These are phyloP conservation scores for Opeltia flavorubescens DNA, from an alignment of 495 filamentous ascomycete genomes.

Conservation along the genomic window DNA sequence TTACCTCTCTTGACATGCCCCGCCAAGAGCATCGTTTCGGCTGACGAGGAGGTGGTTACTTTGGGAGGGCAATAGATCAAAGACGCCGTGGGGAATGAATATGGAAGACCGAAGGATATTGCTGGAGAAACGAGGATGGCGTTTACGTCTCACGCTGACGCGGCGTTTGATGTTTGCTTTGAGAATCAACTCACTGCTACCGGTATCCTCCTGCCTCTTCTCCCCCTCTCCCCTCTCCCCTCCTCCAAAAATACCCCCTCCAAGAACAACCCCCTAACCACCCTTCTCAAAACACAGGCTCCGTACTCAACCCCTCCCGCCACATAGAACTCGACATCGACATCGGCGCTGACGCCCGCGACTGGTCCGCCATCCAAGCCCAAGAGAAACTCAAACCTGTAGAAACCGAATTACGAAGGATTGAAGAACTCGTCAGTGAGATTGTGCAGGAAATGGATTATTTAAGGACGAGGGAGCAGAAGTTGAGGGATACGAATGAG, in stretches of 20 bases:
- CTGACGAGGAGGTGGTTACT: neutral
- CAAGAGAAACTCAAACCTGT: constrained; percentile 96
- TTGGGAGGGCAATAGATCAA: constrained; percentile 52
- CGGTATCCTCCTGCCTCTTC: constrained; percentile 36
- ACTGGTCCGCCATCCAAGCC: constrained; percentile 93
- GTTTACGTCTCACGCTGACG: constrained; percentile 89
- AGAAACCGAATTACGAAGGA: constrained; percentile 86
- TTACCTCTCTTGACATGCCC: no score
- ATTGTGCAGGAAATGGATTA: constrained; percentile 87
- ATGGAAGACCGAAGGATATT: constrained; percentile 79
- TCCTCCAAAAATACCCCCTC: no score
- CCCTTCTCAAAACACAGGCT: constrained; percentile 18
- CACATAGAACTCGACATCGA: constrained; percentile 94
- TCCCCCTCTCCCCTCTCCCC: neutral
- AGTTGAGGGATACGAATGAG: constrained; percentile 95
- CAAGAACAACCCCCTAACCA: neutral
- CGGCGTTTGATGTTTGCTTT: constrained; percentile 94
- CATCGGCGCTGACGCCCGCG: constrained; percentile 94
- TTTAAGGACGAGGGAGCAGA: constrained; percentile 79
- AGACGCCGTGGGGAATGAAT: constrained; percentile 90
- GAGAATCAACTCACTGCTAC: constrained; percentile 61
- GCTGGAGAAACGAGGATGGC: constrained; percentile 84
- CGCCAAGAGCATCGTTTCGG: neutral
- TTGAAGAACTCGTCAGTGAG: constrained; percentile 74
- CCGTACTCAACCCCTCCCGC: constrained; percentile 46